These are phyloP conservation scores for Mycocentrospora acerina DNA, from an alignment of 2,329 filamentous ascomycete species.

Conservation along the genomic window DNA sequence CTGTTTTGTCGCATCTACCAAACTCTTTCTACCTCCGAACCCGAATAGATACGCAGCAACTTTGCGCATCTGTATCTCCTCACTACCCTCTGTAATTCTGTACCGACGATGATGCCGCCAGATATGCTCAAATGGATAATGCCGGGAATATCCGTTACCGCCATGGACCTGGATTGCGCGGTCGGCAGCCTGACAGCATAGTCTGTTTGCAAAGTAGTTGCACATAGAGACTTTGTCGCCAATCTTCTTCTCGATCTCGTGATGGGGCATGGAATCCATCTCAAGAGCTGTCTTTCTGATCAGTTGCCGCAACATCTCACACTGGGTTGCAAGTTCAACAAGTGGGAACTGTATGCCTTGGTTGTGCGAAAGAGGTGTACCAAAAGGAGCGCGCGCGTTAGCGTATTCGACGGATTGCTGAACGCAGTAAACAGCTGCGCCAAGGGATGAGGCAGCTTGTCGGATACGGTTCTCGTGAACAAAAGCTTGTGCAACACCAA, in stretches of 20 bases:
- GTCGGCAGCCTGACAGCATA: conserved; percentile 63
- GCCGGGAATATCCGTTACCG: conserved; percentile 60
- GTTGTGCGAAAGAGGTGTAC: conserved; percentile 58
- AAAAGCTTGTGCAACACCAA: conserved; percentile 65
- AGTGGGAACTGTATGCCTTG: conserved; percentile 66
- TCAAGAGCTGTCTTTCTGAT: conserved; percentile 63
- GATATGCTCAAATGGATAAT: conserved; percentile 65
- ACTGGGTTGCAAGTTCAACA: conserved; percentile 63
- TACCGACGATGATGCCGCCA: conserved; percentile 66
- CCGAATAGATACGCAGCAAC: conserved; percentile 62
- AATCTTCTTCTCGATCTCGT: conserved; percentile 59
- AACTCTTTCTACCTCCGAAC: conserved; percentile 50
- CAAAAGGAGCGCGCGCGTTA: conserved; percentile 56
- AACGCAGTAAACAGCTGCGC: conserved; percentile 62
- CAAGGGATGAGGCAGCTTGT: conserved; percentile 63
- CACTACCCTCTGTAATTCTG: conserved; percentile 64
- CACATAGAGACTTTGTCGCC: conserved; percentile 66
- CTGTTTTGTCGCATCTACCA: conserved; percentile 33
- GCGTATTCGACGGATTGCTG: conserved; percentile 60
- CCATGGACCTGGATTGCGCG: conserved; percentile 64
- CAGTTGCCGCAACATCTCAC: conserved; percentile 61
- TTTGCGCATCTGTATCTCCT: conserved; percentile 68
- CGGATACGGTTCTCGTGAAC: conserved; percentile 67
- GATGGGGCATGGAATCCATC: conserved; percentile 59
- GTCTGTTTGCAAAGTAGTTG: conserved; percentile 64